A percentile compares a stretch with the other conserved stretches of the same genome.
Evolutionary conservation across 139 green algal genomes (phyloP).

Genomic region (Haematococcus sp.): DNA sequence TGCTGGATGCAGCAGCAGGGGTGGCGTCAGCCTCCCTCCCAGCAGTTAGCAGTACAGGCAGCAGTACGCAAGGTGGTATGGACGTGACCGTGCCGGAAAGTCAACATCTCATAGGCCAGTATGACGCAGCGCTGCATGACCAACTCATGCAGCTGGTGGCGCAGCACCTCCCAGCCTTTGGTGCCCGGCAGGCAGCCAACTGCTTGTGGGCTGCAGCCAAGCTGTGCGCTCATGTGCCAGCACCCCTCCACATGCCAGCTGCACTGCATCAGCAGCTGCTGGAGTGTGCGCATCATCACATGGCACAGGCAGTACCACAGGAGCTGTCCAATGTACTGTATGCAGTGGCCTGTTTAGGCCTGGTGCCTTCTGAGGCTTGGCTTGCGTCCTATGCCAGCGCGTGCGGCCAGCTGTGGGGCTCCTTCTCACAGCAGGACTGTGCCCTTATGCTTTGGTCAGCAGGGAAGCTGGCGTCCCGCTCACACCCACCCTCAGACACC

Average conservation of each 20-base stretch:
- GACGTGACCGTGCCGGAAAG: not conserved
- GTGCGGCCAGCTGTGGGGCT: not conserved
- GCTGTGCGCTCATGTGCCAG: not conserved
- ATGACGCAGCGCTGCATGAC: not conserved
- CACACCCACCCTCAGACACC: no score
- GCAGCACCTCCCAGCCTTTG: not conserved
- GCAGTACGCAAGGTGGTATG: not conserved
- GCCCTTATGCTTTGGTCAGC: not conserved
- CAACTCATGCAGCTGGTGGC: not conserved
- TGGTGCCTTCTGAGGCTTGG: not conserved
- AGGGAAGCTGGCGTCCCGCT: not conserved
- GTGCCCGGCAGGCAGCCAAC: constrained; percentile 6
- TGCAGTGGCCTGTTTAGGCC: not conserved
- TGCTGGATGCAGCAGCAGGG: not conserved
- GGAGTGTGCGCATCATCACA: not conserved
- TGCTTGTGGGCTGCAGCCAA: constrained; percentile 3
- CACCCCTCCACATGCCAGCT: not conserved
- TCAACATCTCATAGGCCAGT: not conserved
- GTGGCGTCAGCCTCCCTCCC: no score
- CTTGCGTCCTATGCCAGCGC: not conserved
- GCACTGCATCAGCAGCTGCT: not conserved
- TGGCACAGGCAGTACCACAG: not conserved
- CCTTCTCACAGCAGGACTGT: not conserved
- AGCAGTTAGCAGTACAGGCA: no score
- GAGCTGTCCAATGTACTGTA: constrained; percentile 1